Base-by-base conservation (phyloP, 306 rosid species). In the Inga oerstediana region DNA sequence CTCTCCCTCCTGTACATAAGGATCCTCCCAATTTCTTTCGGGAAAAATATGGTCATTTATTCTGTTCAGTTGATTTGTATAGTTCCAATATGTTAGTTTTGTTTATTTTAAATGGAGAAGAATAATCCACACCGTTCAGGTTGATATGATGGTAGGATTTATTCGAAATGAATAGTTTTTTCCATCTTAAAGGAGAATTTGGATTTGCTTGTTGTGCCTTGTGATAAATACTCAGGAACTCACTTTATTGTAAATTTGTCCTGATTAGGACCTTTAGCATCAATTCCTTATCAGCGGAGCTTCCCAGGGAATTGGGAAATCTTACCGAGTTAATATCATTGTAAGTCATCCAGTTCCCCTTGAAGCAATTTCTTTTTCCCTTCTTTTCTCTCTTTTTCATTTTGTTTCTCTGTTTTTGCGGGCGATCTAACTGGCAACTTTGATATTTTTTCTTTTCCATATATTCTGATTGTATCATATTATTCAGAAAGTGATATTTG, bases 221-320 rank as follows among this genome's bases (percentile, higher is more conserved):
- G 10, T 37, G 73, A 27, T 5, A 66, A 13, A 34, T 12, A 39
- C 27, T 12, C 52, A 30, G 11, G 10, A 14, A 54, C 35, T 19
- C 9, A 30, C 35, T 83, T 70, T 88, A 39, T 79, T 39, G 48
- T 65, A 32, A 30, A 14, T 49, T 58, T 20, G 37, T 79, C 75
- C 74, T 54, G 51, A 13, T 59, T 79, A 93, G 97, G 93, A 30
- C n/a, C 66, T 0, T 94, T 22, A 92, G 92, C 82, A 83, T 84
- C 73, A 94, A 94, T 85, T 79, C 89, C 49, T 81, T 93, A 19
- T 93, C 97, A 30, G 94, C 97, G 62, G 87, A 83, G 87, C 86
- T 93, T 79, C 98, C 98, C 2, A 91, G 86, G 85, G 97, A 90
- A 81, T 80, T 94, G 43, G 92, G 94, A 75, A 58, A 84, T 46